A percentile compares a stretch with the other conserved stretches of the same genome.
phyloP scores from a whole-genome alignment of 164 flowering plant genomes.

The Euptelea pleiosperma region DNA sequence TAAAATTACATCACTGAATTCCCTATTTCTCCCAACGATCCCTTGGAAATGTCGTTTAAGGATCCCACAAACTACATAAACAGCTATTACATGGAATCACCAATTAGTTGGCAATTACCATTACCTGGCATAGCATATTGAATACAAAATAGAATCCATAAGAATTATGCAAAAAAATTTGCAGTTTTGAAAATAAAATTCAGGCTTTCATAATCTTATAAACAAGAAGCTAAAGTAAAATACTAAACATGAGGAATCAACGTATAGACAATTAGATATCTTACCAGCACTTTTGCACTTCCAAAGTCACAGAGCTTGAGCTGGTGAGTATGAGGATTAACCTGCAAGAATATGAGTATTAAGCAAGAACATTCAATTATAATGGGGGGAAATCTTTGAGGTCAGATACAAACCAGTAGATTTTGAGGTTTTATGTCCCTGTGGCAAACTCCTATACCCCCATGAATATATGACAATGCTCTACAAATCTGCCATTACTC shows the following conservation, averaged over 20 bases:
- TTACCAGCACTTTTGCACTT: constrained; percentile 84
- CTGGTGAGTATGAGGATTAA: constrained; percentile 83
- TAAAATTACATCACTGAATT: no score
- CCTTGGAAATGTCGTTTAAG: neutral
- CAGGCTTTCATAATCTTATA: neutral
- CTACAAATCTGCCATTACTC: constrained; percentile 36
- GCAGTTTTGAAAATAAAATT: no score
- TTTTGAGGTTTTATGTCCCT: constrained; percentile 54
- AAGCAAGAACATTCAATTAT: neutral
- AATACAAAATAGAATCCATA: neutral
- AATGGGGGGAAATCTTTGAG: neutral
- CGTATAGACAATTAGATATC: neutral
- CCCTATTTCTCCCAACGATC: no score
- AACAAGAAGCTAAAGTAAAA: neutral
- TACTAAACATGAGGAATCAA: neutral
- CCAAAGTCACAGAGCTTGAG: constrained; percentile 92
- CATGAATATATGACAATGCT: constrained; percentile 45
- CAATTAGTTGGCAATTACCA: neutral
- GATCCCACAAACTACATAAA: neutral
- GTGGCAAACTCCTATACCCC: constrained; percentile 46
- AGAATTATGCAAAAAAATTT: no score
- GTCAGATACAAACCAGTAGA: constrained; percentile 34
- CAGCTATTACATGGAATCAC: neutral
- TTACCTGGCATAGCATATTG: neutral
- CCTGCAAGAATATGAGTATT: constrained; percentile 34